Evolutionary conservation across 164 flowering plant genomes (phyloP), one percentile per base, ranked within the genome.

Genomic region (Amborella trichopoda): DNA sequence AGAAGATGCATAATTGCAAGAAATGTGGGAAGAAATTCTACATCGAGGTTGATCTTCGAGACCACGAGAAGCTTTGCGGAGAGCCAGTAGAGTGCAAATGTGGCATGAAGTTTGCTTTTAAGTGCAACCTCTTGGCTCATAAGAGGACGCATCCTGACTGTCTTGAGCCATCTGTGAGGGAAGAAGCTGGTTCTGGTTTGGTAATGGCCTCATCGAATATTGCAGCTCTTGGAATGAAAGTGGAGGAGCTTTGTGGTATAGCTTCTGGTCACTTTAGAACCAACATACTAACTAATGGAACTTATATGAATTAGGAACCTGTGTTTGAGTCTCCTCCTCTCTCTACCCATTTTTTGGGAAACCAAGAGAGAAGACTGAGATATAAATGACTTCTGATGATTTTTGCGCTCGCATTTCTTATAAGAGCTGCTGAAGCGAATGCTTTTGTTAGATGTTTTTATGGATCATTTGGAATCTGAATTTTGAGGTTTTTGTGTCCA

Each of bases 11-110:
- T 30, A 12, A 21, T 14, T 48, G 51, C 22, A 30, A n/a, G 40
- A 48, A 48, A 33, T 48, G 51, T 32, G 51, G 40, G 40, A 48
- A 48, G 40, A 32, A 32, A 21, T 48, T 48, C 30, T 48, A 48
- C 23, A 40, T 48, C 9, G 51, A 48, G 22, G 40, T 48, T 19
- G 51, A 48, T 26, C 30, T 48, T 26, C 30, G 40, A 26, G 51
- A 48, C 40, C 51, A 48, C 23, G 18, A 28, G 39, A 48, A 48
- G 40, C 26, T 48, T 2, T 48, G 40, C 14, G 51, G 51, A 26
- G 40, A 48, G 38, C 25, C 39, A 5, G 16, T 48, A 18, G 51
- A 26, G 33, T 48, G 51, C 51, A 30, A 33, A 48, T 48, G 51
- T 32, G 51, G 51, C 22, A 26, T 48, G 51, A 48, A 32, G 33